Base-by-base conservation (phyloP, 2,329 filamentous ascomycete genomes). In the Microdochium paspali region DNA sequence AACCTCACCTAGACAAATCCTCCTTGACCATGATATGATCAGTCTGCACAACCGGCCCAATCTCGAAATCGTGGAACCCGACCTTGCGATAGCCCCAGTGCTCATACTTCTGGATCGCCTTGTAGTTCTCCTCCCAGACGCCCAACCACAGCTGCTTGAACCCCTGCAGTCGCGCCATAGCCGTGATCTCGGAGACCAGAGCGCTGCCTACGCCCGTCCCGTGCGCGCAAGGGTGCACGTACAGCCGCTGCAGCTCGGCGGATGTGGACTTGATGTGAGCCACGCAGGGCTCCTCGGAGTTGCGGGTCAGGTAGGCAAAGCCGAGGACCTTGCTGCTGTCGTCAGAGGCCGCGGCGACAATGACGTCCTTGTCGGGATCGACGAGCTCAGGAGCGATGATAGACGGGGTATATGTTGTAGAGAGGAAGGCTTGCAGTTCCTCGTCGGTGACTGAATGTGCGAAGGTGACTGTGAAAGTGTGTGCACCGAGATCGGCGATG, bases 101-200 rank as follows among this genome's bases (percentile, higher is more conserved):
- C 48, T 59, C 59, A 53, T 74, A 74, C 4, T 67, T 58, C 28
- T 49, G 60, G 23, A 62, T 58, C 0, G 70, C 69, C 25, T 54
- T 61, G 1, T 47, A 30, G 46, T 73, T 74, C 51, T 71, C 66
- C 45, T 74, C 67, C 71, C 71, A 74, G 10, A 73, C 70, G 0
- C 70, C 70, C 10, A 74, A 54, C 70, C 71, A 74, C 18, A 73
- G 57, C 24, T 65, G 57, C 44, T 53, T 57, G 26, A 64, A 71
- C 0, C 64, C 69, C 24, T 65, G 57, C 4, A 60, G 52, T 43
- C 57, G 55, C 1, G 69, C 68, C 49, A 68, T 54, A 1, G 47
- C 51, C 51, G 66, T 64, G 10, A 63, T 49, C 15, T 45, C 50
- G 10, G 46, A 49, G 39, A 57, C 60, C n/a, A 70, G 53, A 25